Evolutionary conservation across 371 early-diverging fungal genomes (phyloP).

Genomic region (Vairimorpha necatrix): DNA sequence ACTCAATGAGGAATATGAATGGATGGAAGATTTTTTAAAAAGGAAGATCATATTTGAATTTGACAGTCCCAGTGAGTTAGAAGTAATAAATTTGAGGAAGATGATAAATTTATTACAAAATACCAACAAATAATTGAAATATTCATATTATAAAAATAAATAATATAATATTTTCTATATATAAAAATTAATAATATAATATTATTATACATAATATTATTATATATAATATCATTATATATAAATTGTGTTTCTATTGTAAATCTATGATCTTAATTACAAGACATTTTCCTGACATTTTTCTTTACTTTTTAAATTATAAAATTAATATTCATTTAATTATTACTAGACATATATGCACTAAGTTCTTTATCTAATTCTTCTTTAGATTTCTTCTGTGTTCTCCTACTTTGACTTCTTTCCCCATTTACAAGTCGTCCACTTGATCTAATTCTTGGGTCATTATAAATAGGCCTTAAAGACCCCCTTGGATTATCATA

Average conservation of each 20-base stretch:
- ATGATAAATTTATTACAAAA: constrained; percentile 20
- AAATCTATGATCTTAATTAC: no score
- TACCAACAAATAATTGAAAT: neutral
- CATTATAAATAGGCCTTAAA: no score
- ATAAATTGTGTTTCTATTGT: no score
- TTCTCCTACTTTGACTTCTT: neutral
- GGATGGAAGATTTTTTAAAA: constrained; percentile 20
- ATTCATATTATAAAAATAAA: neutral
- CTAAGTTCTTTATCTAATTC: constrained; percentile 13
- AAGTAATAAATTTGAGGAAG: constrained; percentile 7
- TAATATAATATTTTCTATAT: neutral
- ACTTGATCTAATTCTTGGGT: no score
- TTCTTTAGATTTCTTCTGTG: constrained; percentile 1
- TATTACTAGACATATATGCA: neutral
- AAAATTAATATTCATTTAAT: neutral
- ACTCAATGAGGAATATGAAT: neutral
- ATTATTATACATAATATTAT: no score
- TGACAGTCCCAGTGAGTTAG: constrained; percentile 4
- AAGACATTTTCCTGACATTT: no score
- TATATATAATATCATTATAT: no score
- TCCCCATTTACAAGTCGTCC: no score
- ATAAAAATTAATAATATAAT: neutral
- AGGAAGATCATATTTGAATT: constrained; percentile 16
- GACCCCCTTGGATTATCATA: no score
- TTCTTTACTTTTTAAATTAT: neutral